Evolutionary conservation across 768 basidiomycete species (phyloP).

Genomic region (Leccinum boreale): DNA sequence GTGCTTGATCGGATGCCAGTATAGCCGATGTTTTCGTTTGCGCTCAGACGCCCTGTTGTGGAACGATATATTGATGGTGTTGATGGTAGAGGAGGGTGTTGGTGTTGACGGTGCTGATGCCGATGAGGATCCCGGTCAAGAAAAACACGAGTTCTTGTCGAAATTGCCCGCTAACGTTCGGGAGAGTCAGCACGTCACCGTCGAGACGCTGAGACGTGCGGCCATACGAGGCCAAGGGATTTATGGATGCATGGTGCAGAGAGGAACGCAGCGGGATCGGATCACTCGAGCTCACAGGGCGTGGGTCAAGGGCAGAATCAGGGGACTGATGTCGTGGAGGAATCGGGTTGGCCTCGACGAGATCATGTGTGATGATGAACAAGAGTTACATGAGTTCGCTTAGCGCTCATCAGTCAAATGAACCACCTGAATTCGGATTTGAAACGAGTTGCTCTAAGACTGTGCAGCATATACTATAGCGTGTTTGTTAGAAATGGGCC

Average conservation of each 20-base stretch:
- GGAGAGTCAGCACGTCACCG: constrained; percentile 74
- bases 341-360: background rate
- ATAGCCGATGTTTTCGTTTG: too few relatives aligned
- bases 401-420: too few relatives aligned
- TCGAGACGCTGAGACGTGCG: constrained; percentile 66
- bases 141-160: constrained; percentile 46
- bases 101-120: constrained; percentile 54
- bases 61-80: too few relatives aligned
- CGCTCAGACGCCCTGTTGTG: too few relatives aligned
- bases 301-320: constrained; percentile 30
- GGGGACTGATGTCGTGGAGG: constrained; percentile 15
- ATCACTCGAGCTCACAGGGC: constrained; percentile 28
- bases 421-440: too few relatives aligned
- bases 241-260: constrained; percentile 45
- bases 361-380: background rate
- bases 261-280: constrained; percentile 31
- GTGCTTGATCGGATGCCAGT: too few relatives aligned
- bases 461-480: too few relatives aligned
- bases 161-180: constrained; percentile 45
- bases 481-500: too few relatives aligned
- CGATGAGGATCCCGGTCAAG: constrained; percentile 28
- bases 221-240: constrained; percentile 64
- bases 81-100: constrained; percentile 45
- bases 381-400: too few relatives aligned
- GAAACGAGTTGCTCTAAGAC: too few relatives aligned